Evolutionary conservation across 306 rosid genomes (phyloP), one percentile per base, ranked within the genome.

Genomic region (Mimosa bimucronata): DNA sequence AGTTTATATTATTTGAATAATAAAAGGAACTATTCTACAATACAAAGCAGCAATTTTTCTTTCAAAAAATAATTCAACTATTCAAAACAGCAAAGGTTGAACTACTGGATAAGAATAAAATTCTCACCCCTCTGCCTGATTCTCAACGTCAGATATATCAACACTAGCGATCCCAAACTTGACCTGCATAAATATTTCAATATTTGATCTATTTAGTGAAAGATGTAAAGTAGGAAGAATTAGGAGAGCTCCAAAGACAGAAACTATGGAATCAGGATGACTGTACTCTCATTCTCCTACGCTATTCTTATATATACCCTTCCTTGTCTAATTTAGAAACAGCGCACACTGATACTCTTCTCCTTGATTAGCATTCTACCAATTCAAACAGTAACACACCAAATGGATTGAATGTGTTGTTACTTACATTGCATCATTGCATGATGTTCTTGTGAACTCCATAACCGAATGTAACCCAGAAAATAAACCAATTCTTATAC

Each of bases 141-240:
- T 85, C 89, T 91, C 85, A 94, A 62, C 18, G 98, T 94, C 79
- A 92, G 87, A 86, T 87, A 92, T 87, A 92, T 94, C 90, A 94
- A 84, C 50, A 92, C 85, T 86, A 94, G 83, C 37, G 98, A 91
- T 77, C 98, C 98, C 83, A 94, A 85, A 87, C 92, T 92, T 82
- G 98, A 94, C 89, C 98, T 94, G 92, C 70, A 78, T 46, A 29
- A 40, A 65, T 70, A 52, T 55, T n/a, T n/a, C 31, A 29, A 58
- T 70, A 52, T 55, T 26, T 26, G 65, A 68, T 69, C 30, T 15
- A 66, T 79, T 81, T 68, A 76, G 66, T 65, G 44, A 79, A 84
- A 50, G 78, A 21, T 60, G 71, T 21, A 50, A 73, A 31, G 28
- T 29, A 73, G 16, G 52, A 48, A 60, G 18, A 25, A 57, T 21